Evolutionary conservation across 805 yeast species (phyloP).

Genomic region (Candida broadrunensis): DNA sequence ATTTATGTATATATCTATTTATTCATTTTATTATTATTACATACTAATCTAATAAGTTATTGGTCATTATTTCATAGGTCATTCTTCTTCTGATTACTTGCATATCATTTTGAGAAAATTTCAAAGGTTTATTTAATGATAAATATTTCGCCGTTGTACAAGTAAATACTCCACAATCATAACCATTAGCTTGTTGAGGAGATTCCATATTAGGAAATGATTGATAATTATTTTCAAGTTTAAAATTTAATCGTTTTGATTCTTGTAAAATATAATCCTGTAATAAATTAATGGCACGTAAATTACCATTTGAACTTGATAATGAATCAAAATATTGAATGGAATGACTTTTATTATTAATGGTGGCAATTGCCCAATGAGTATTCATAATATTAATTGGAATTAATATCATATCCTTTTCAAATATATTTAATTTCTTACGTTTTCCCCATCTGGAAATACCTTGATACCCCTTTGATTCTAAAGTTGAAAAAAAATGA

Average conservation of each 20-base stretch:
- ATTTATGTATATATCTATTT: background rate
- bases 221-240: slow-evolving; percentile 15
- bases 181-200: slow-evolving; percentile 89
- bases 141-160: slow-evolving; percentile 72
- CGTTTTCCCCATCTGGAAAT: slow-evolving; percentile 28
- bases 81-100: slow-evolving; percentile 59
- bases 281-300: slow-evolving; percentile 42
- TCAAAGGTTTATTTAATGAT: slow-evolving; percentile 47
- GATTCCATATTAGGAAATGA: slow-evolving; percentile 32
- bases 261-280: slow-evolving; percentile 67
- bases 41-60: slow-evolving; percentile 21
- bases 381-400: slow-evolving; percentile 83
- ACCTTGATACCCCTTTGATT: slow-evolving; percentile 66
- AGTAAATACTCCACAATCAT: slow-evolving; percentile 92
- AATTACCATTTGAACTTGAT: slow-evolving; percentile 39
- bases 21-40: background rate
- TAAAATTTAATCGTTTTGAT: slow-evolving; percentile 46
- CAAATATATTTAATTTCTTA: slow-evolving; percentile 45
- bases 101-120: slow-evolving; percentile 70
- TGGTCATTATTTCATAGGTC: slow-evolving; percentile 55
- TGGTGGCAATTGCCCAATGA: slow-evolving; percentile 89
- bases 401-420: slow-evolving; percentile 64
- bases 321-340: slow-evolving; percentile 81
- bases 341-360: slow-evolving; percentile 57
- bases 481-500: slow-evolving; percentile 76